Base-by-base conservation (phyloP, 306 rosid genomes). In the Acacia melanoxylon region DNA sequence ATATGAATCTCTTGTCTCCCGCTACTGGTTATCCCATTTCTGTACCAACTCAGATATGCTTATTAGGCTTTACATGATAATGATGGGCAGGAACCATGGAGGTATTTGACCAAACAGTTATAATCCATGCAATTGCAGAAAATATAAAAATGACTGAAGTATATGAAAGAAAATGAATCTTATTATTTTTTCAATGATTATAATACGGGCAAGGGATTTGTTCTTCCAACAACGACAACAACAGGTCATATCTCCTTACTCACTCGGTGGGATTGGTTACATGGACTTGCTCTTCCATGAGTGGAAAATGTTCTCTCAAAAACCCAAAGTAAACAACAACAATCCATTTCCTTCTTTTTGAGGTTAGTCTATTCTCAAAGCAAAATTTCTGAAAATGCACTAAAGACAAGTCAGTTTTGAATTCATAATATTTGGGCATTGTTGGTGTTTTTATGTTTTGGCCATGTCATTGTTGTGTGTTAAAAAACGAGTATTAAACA, bases 321-420 rank as follows among this genome's bases (percentile, higher is more conserved):
- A 66, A 61, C 56, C 74, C 44, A 37, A 63, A 15, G 73, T 20
- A 41, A 4, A 41, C 45, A 33, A 9, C 45, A 33, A 33, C 8
- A 17, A 33, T 33, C 27, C 72, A 37, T 35, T 37, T 70, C 79
- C 77, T 42, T 44, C 72, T 44, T 63, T 68, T 63, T 0, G 48
- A 75, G 73, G 82, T 31, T 46, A 75, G 75, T 51, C 69, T 42
- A 54, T 67, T 83, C 73, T 59, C 73, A 46, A 77, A 66, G 33
- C 16, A 61, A 59, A 62, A 24, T 65, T 49, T 77, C 31, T 44
- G 45, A 40, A 51, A 81, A 51, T 33, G 37, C 33, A 51, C 48
- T 12, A 27, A 78, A 24, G 35, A 29, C 42, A 58, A 48, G 42
- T 52, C 41, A 72, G 59, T 72, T 62, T 82, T 78, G 48, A 61